Conservation (phyloP, 805 yeast genomes). For the Candida tallmaniae region DNA sequence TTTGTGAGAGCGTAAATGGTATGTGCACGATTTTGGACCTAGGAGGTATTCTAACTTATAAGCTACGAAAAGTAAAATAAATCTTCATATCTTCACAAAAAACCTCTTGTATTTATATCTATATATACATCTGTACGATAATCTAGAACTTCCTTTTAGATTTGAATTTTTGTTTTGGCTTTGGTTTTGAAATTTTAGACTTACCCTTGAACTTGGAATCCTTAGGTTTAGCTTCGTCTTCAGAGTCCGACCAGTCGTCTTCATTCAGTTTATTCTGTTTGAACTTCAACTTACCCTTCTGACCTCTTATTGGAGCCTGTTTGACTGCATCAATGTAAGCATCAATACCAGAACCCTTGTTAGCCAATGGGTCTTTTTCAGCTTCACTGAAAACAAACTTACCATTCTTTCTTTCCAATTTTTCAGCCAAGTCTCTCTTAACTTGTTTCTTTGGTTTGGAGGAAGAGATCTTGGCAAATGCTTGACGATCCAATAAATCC, state of each 20-base stretch:
- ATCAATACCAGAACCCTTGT: slow-evolving; percentile 59
- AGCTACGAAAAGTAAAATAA: no score
- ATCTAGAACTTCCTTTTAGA: slow-evolving; percentile 54
- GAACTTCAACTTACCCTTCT: slow-evolving; percentile 84
- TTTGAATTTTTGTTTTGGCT: slow-evolving; percentile 48
- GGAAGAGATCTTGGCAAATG: slow-evolving; percentile 85
- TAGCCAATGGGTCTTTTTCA: slow-evolving; percentile 42
- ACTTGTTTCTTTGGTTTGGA: slow-evolving; percentile 67
- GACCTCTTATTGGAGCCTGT: slow-evolving; percentile 92
- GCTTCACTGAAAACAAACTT: slow-evolving; percentile 61
- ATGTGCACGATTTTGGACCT: background rate
- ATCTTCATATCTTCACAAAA: no score
- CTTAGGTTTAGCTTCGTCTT: slow-evolving; percentile 31
- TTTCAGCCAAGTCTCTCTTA: slow-evolving; percentile 36
- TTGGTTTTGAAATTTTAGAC: slow-evolving; percentile 31
- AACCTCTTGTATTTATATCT: no score
- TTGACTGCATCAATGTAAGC: slow-evolving; percentile 93
- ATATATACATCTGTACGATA: background rate
- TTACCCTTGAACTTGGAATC: slow-evolving; percentile 15
- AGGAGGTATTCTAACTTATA: background rate
- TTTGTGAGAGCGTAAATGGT: background rate
- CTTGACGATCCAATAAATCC: slow-evolving; percentile 80
- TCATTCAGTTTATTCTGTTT: slow-evolving; percentile 57
- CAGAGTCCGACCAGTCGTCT: slow-evolving; percentile 44
- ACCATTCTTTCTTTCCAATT: slow-evolving; percentile 56